Conservation (phyloP, 139 green algal species). For the Auxenochlorella pyrenoidosa region DNA sequence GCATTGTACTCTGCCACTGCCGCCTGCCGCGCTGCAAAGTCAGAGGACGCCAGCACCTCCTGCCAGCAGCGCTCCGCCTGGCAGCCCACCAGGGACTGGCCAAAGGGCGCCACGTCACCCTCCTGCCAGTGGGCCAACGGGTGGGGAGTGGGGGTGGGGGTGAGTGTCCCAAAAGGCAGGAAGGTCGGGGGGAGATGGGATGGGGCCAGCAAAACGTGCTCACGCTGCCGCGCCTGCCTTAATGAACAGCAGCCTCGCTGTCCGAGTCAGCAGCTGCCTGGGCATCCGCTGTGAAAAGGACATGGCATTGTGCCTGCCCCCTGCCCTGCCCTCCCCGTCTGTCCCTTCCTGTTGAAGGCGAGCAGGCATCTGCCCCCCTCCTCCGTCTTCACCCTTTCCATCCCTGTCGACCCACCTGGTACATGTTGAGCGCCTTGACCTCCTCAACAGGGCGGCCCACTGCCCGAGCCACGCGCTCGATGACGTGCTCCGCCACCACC, state of each 20-base stretch:
- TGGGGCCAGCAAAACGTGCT: too few relatives aligned
- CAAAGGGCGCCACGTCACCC: conserved; percentile 84
- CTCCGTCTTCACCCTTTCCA: neutral
- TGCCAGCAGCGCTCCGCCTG: conserved; percentile 53
- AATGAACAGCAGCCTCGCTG: too few relatives aligned
- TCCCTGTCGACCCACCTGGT: conserved; percentile 46
- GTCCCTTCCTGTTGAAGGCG: neutral
- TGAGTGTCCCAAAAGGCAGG: neutral
- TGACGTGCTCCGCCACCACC: conserved; percentile 47
- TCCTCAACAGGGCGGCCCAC: conserved; percentile 44
- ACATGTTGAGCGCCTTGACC: conserved; percentile 81
- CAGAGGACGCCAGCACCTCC: conserved; percentile 51
- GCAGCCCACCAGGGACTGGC: conserved; percentile 71
- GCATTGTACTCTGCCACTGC: conserved; percentile 78
- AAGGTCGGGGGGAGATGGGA: too few relatives aligned
- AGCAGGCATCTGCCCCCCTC: too few relatives aligned
- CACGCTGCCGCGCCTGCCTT: too few relatives aligned
- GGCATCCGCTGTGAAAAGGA: too few relatives aligned
- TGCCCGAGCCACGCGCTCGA: conserved; percentile 79
- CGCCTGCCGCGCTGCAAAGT: conserved; percentile 39
- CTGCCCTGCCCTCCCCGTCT: too few relatives aligned
- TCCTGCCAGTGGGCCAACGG: neutral
- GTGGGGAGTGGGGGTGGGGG: neutral
- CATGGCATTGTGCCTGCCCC: too few relatives aligned
- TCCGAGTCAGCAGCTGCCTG: too few relatives aligned